phyloP scores from a whole-genome alignment of 73 alveolate genomes.

The Diophrys sp. region DNA sequence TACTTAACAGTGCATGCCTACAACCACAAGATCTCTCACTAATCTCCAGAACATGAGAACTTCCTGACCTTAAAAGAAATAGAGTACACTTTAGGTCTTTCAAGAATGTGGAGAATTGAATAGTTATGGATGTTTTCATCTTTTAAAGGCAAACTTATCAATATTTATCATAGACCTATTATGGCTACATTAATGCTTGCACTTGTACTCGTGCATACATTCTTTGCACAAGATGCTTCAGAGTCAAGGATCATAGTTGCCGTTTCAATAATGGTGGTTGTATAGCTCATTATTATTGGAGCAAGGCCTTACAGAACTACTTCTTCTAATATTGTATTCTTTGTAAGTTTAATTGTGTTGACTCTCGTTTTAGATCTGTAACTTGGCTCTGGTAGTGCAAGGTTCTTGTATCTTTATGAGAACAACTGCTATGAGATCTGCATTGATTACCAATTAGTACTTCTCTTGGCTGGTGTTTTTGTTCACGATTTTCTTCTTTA shows the following conservation, averaged over 20 bases:
- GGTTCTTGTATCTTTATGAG: neutral
- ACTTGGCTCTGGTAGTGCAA: slow-evolving; percentile 2
- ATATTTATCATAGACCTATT: slow-evolving; percentile 33
- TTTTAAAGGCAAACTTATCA: slow-evolving; percentile 27
- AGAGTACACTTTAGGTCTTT: slow-evolving; percentile 24
- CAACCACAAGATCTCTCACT: slow-evolving; percentile 12
- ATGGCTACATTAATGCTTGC: slow-evolving; percentile 1
- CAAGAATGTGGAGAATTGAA: slow-evolving; percentile 30
- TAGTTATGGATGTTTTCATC: slow-evolving; percentile 22
- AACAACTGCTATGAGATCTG: slow-evolving; percentile 12
- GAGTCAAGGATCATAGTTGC: neutral
- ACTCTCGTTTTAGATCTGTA: neutral
- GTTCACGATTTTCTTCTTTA: too few relatives aligned
- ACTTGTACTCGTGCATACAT: slow-evolving; percentile 25
- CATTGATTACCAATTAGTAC: slow-evolving; percentile 20
- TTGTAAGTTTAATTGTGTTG: slow-evolving; percentile 12
- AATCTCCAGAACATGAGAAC: slow-evolving; percentile 14
- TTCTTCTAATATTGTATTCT: slow-evolving; percentile 6
- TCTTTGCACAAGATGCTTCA: neutral
- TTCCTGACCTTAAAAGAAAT: slow-evolving; percentile 22
- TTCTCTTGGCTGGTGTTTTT: too few relatives aligned
- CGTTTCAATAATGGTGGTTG: slow-evolving; percentile 9
- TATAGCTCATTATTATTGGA: slow-evolving; percentile 6
- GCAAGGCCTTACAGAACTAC: slow-evolving; percentile 27
- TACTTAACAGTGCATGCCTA: neutral